Base-by-base conservation (phyloP, 2,329 filamentous ascomycete genomes). In the Graphilbum ipis-grandicollis region DNA sequence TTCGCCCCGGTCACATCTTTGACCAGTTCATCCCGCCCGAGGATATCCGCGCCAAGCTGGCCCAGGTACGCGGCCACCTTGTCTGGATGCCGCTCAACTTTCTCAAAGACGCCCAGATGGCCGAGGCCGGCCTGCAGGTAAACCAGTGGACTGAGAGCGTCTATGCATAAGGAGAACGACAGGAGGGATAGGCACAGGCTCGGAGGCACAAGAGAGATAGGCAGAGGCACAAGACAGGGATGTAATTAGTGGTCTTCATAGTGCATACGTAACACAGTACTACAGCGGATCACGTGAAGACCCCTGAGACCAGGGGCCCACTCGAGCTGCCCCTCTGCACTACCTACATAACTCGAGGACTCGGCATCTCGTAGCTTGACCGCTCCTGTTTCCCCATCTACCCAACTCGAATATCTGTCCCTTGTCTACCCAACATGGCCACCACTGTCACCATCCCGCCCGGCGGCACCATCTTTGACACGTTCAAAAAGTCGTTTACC, bases 11-110 rank as follows among this genome's bases (percentile, higher is more conserved):
- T 0, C 90, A 96, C 56, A 66, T 96, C 41, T 93, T 81, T 48
- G 84, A 92, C 52, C 71, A 71, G 40, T 83, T 79, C 55, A 68
- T 79, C 53, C 78, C 80, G 0, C 69, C 75, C 0, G 64, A 75
- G 19, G 77, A 92, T 38, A 74, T 90, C 7, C 68, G 81, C 14
- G 55, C 66, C 45, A 84, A 88, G 54, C 61, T 96, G 35, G 75
- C 84, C 48, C 66, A 78, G 50, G 73, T 96, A 46, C 77, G 75
- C 58, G 88, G 88, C 0, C 88, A 96, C 60, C 56, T 96, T 30
- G 88, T 96, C 7, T 92, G 83, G 82, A 88, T 93, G 76, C 85
- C 85, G n/a, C 55, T 96, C 49, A 72, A 85, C 33, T 96, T 93
- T 52, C 56, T 96, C 51, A 66, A 71, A 48, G 75, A 93, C 44